These are phyloP conservation scores for Penicillium olsonii DNA, from an alignment of 2,329 filamentous ascomycete species.

Conservation along the genomic window DNA sequence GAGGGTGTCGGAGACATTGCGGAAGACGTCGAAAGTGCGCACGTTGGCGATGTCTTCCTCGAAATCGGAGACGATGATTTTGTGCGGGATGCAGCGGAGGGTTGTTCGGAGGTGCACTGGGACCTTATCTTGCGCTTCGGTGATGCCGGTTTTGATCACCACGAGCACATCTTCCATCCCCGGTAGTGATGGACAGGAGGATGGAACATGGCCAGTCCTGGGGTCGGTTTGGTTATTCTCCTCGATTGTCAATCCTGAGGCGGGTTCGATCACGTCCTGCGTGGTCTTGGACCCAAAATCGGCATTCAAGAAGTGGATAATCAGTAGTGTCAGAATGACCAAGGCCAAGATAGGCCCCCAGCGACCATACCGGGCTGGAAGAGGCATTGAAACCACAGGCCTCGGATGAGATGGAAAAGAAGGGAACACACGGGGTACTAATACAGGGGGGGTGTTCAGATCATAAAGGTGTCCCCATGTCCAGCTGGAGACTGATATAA, in stretches of 20 bases:
- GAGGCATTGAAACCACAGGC: slow-evolving; percentile 13
- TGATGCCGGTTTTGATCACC: slow-evolving; percentile 60
- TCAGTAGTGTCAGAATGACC: slow-evolving; percentile 14
- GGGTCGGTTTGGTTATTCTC: slow-evolving; percentile 1
- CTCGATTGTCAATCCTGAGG: neutral
- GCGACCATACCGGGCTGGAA: slow-evolving; percentile 25
- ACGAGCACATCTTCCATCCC: slow-evolving; percentile 56
- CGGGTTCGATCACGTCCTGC: slow-evolving; percentile 10
- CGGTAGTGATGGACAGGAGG: slow-evolving; percentile 35
- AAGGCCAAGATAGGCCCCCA: slow-evolving; percentile 19
- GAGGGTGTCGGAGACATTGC: slow-evolving; percentile 35
- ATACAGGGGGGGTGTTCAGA: neutral
- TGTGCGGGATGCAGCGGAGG: slow-evolving; percentile 57
- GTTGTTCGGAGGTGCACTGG: slow-evolving; percentile 57
- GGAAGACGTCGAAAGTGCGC: slow-evolving; percentile 53
- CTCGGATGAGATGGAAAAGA: neutral
- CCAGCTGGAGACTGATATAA: slow-evolving; percentile 6
- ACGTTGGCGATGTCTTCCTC: slow-evolving; percentile 54
- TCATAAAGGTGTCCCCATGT: slow-evolving; percentile 2
- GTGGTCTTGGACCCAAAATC: slow-evolving; percentile 5
- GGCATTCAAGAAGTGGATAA: slow-evolving; percentile 16
- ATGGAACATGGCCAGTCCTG: slow-evolving; percentile 5
- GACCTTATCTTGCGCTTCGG: slow-evolving; percentile 57
- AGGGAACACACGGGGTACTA: slow-evolving; percentile 24
- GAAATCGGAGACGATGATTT: slow-evolving; percentile 61